Evolutionary conservation across 225 moss, liverwort and hornwort species (phyloP).

Genomic region (Neckera pumila): DNA sequence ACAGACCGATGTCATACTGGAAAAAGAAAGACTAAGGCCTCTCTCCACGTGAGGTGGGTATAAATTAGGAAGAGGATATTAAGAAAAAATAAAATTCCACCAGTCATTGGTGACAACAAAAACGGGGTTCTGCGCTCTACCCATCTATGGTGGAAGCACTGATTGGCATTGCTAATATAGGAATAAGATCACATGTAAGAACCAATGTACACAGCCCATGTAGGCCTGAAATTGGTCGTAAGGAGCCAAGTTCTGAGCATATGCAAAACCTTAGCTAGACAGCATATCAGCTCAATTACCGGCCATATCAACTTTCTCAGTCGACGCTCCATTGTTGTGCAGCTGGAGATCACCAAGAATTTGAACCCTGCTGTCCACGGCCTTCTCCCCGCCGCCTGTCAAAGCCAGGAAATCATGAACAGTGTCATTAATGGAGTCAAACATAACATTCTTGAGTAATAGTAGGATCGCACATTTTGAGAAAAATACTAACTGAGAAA

Average conservation of each 20-base stretch:
- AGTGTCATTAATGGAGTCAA: background rate
- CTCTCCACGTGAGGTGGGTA: background rate
- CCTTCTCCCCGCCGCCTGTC: background rate
- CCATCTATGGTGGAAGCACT: background rate
- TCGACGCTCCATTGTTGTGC: constrained; percentile 14
- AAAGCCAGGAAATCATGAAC: background rate
- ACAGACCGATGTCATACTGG: background rate
- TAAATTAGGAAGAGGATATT: background rate
- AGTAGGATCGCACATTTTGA: background rate
- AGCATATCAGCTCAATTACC: constrained; percentile 20
- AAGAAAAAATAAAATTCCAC: background rate
- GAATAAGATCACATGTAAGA: background rate
- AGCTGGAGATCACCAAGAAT: background rate
- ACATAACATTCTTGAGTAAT: background rate
- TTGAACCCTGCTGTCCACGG: background rate
- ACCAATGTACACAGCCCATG: background rate
- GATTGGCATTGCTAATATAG: background rate
- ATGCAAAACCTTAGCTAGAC: background rate
- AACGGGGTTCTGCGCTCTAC: background rate
- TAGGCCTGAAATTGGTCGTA: background rate
- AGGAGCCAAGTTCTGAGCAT: background rate
- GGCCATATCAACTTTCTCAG: constrained; percentile 33
- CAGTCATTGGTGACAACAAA: background rate
- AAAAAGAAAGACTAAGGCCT: background rate
- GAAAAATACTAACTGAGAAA: background rate